phyloP scores from a whole-genome alignment of 1,139 yeast species.

The Geotrichum carabidarum region DNA sequence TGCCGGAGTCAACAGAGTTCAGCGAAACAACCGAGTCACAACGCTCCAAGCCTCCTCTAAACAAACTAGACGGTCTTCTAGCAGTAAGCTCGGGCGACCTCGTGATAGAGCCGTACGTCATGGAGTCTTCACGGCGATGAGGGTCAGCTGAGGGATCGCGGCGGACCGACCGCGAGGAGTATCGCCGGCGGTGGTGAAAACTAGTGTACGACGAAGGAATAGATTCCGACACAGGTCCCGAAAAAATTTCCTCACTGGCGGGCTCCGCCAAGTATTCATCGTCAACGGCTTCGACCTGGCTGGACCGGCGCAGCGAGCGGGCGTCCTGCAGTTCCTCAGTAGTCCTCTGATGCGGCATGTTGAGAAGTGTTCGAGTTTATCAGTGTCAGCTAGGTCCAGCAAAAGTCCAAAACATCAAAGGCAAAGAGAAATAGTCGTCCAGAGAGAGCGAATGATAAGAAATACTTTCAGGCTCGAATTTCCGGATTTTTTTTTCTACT shows the following conservation, averaged over 20 bases:
- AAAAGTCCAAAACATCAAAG: too few relatives aligned
- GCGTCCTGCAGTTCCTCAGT: neutral
- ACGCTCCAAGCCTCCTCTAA: slow-evolving; percentile 21
- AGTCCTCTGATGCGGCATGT: neutral
- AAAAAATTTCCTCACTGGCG: slow-evolving; percentile 61
- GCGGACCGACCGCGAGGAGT: slow-evolving; percentile 28
- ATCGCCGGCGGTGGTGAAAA: slow-evolving; percentile 59
- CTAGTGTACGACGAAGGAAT: slow-evolving; percentile 87
- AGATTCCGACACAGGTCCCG: slow-evolving; percentile 86
- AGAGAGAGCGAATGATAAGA: too few relatives aligned
- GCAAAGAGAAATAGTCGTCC: too few relatives aligned
- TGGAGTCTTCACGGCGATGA: slow-evolving; percentile 23
- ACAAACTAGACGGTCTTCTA: slow-evolving; percentile 21
- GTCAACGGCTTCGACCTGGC: slow-evolving; percentile 7
- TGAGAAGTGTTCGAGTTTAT: too few relatives aligned
- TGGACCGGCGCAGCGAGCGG: slow-evolving; percentile 3
- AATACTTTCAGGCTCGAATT: too few relatives aligned
- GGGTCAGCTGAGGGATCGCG: neutral
- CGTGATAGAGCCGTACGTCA: slow-evolving; percentile 9
- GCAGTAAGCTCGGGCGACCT: slow-evolving; percentile 12
- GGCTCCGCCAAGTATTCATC: slow-evolving; percentile 35
- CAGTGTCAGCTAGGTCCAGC: too few relatives aligned
- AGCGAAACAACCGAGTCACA: slow-evolving; percentile 23
- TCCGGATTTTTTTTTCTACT: too few relatives aligned
- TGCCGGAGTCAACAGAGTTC: slow-evolving; percentile 30